phyloP scores from a whole-genome alignment of 495 filamentous ascomycete genomes.

The Podospora didyma region DNA sequence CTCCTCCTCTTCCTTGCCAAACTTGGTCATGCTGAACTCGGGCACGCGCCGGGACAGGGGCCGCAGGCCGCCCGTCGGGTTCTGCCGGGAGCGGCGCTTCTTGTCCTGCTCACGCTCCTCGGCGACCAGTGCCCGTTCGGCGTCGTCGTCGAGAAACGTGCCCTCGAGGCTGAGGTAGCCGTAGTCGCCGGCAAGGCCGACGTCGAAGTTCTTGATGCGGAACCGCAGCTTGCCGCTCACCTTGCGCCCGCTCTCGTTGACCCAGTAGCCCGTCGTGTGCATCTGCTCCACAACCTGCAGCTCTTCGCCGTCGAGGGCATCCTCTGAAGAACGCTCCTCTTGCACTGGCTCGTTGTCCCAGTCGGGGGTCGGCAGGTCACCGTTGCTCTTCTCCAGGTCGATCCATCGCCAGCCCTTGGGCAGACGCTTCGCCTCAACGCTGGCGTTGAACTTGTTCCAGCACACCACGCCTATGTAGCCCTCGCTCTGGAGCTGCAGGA shows the following conservation, averaged over 20 bases:
- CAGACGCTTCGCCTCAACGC: conserved; percentile 43
- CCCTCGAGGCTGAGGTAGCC: conserved; percentile 46
- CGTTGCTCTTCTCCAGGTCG: conserved; percentile 26
- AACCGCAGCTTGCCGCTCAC: conserved; percentile 42
- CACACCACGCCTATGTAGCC: conserved; percentile 48
- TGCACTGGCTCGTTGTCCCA: conserved; percentile 13
- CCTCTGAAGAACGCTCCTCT: too few relatives aligned
- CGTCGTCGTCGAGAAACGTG: conserved; percentile 41
- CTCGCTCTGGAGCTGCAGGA: conserved; percentile 43
- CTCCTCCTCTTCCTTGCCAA: conserved; percentile 37
- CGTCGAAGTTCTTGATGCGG: conserved; percentile 48
- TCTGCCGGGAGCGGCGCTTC: conserved; percentile 29
- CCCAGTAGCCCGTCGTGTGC: conserved; percentile 48
- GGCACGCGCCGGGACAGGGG: conserved; percentile 36
- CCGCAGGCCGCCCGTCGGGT: conserved; percentile 24
- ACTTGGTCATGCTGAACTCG: conserved; percentile 48
- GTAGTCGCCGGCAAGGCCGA: conserved; percentile 45
- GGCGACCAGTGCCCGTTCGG: conserved; percentile 30
- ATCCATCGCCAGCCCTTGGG: conserved; percentile 46
- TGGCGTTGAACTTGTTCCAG: conserved; percentile 48
- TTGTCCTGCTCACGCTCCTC: conserved; percentile 35
- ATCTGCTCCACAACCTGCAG: conserved; percentile 37
- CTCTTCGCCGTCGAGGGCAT: conserved; percentile 25
- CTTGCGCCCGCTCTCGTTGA: conserved; percentile 31
- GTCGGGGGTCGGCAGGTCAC: conserved; percentile 3